Conservation (phyloP, 306 rosid species). For the Castanea mollissima region DNA sequence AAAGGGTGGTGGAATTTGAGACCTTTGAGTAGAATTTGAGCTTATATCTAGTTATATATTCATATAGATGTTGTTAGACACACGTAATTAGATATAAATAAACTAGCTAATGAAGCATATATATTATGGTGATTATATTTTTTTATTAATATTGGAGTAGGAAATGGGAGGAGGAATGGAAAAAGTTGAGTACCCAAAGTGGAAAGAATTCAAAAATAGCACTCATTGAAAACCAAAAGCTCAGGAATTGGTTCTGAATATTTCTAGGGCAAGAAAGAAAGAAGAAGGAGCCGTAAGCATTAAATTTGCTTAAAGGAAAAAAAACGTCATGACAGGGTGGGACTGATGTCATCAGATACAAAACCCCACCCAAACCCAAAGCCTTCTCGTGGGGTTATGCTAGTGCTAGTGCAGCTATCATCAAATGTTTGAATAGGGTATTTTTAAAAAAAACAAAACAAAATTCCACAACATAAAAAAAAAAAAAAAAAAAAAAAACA, state of each 20-base stretch:
- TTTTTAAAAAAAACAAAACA: constrained; percentile 16
- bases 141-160: too few relatives aligned
- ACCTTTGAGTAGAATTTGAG: too few relatives aligned
- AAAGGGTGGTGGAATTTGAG: too few relatives aligned
- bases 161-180: constrained; percentile 5
- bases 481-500: background rate
- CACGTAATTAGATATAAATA: too few relatives aligned
- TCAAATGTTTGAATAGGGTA: constrained; percentile 76
- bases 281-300: constrained; percentile 22
- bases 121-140: too few relatives aligned
- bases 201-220: constrained; percentile 45
- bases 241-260: constrained; percentile 27
- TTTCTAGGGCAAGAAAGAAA: constrained; percentile 21
- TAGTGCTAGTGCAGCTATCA: constrained; percentile 69
- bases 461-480: background rate
- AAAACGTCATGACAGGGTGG: constrained; percentile 82
- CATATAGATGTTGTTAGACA: too few relatives aligned
- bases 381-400: constrained; percentile 40
- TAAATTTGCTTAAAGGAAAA: constrained; percentile 25
- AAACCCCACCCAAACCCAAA: constrained; percentile 50
- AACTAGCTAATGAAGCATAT: too few relatives aligned
- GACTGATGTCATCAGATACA: constrained; percentile 62
- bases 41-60: too few relatives aligned
- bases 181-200: constrained; percentile 28
- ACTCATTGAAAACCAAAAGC: constrained; percentile 39